Evolutionary conservation across 2,329 filamentous ascomycete species (phyloP).

Genomic region (Neofusicoccum parvum): DNA sequence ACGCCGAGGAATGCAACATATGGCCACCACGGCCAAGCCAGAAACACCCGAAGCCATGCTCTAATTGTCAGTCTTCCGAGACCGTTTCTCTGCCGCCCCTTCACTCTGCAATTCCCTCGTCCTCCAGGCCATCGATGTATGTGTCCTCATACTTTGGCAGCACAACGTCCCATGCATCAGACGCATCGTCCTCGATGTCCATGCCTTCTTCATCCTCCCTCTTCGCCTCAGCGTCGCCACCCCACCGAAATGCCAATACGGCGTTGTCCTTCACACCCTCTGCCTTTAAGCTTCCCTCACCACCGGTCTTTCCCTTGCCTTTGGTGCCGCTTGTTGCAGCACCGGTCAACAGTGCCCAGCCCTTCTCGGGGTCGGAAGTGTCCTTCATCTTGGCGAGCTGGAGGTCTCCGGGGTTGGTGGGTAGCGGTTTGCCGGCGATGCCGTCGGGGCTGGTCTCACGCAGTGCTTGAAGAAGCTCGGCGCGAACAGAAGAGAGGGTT

Average conservation of each 20-base stretch:
- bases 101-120: slow-evolving; percentile 20
- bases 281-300: slow-evolving; percentile 37
- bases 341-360: slow-evolving; percentile 41
- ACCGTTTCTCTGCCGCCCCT: neutral
- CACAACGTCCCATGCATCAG: slow-evolving; percentile 36
- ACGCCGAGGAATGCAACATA: slow-evolving; percentile 2
- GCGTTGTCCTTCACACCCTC: slow-evolving; percentile 38
- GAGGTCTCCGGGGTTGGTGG: slow-evolving; percentile 41
- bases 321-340: slow-evolving; percentile 24
- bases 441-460: slow-evolving; percentile 40
- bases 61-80: neutral
- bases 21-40: neutral
- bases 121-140: slow-evolving; percentile 32
- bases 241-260: slow-evolving; percentile 41
- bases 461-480: slow-evolving; percentile 45
- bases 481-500: slow-evolving; percentile 44
- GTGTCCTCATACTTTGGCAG: slow-evolving; percentile 40
- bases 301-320: slow-evolving; percentile 21
- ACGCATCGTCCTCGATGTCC: slow-evolving; percentile 24
- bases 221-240: slow-evolving; percentile 21
- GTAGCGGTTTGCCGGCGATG: slow-evolving; percentile 39
- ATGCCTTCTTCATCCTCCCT: slow-evolving; percentile 15
- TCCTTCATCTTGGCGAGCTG: slow-evolving; percentile 46
- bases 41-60: neutral
- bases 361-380: slow-evolving; percentile 41